Percentiles rank a stretch among this genome's conserved stretches.
phyloP scores from a whole-genome alignment of 768 basidiomycete species.

The Phaeotremella fagi region DNA sequence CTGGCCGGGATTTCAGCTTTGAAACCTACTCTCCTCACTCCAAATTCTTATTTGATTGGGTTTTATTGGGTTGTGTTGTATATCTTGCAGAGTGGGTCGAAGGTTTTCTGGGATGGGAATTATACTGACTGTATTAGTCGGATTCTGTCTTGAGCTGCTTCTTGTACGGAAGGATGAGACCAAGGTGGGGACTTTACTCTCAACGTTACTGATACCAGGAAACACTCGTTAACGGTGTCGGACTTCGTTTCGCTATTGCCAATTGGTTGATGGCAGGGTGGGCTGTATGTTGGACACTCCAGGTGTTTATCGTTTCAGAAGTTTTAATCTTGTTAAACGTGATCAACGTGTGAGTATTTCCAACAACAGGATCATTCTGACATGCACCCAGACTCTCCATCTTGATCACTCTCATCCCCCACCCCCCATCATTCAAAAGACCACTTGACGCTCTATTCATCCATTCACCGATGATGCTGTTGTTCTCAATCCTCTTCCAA shows the following conservation, averaged over 20 bases:
- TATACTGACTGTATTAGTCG: conserved; percentile 63
- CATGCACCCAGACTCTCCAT: conserved; percentile 57
- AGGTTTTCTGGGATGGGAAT: conserved; percentile 51
- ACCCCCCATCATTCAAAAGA: conserved; percentile 50
- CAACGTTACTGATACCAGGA: conserved; percentile 49
- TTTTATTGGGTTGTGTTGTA: conserved; percentile 48
- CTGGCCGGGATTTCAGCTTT: conserved; percentile 49
- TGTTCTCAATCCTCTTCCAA: conserved; percentile 59
- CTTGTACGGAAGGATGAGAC: conserved; percentile 69
- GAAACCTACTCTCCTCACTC: conserved; percentile 59
- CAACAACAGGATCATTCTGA: not conserved
- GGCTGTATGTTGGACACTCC: conserved; percentile 71
- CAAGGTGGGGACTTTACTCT: conserved; percentile 55
- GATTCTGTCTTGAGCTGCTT: conserved; percentile 75
- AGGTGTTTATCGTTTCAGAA: conserved; percentile 71
- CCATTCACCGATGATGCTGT: conserved; percentile 66
- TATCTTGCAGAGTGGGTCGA: conserved; percentile 33
- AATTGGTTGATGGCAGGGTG: conserved; percentile 77
- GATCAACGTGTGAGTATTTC: conserved; percentile 54
- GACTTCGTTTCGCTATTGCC: conserved; percentile 65
- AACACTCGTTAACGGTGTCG: conserved; percentile 73
- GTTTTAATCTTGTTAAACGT: conserved; percentile 67
- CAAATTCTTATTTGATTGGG: conserved; percentile 51
- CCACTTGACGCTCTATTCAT: conserved; percentile 78
- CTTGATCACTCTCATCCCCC: conserved; percentile 69